Base-by-base conservation (phyloP, 495 filamentous ascomycete species). In the Clavariopsis aquatica region DNA sequence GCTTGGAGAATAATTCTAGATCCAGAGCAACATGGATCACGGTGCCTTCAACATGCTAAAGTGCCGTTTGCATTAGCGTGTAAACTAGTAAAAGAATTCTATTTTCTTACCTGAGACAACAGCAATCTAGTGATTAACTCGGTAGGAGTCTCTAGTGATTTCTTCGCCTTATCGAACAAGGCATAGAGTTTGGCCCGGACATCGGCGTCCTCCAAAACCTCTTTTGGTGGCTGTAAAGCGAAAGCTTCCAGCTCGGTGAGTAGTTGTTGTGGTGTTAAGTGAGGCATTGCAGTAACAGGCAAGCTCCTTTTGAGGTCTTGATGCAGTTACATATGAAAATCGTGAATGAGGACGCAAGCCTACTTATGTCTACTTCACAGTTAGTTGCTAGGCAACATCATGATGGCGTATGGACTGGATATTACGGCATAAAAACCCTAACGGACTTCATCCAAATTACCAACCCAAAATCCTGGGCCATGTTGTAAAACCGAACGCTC, bases 31-130 rank as follows among this genome's bases (percentile, higher is more conserved):
- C 45, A n/a, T 47, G 5, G 45, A 47, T 47, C 15, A 47, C 45
- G 17, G 45, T 47, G 45, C 45, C 45, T 47, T 47, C 45, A n/a
- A 47, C 45, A 47, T 47, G 45, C 45, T 47, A 47, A 47, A 47
- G 45, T 47, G 45, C 45, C 45, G 7, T 47, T 47, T 47, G 45
- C 45, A 47, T 47, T 47, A 47, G 45, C 45, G 45, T 47, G 45
- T 47, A 47, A 23, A n/a, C 45, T 47, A 47, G 45, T 47, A 47
- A 47, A 17, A 47, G 45, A 47, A 47, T 47, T 47, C 45, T 47
- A 47, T 47, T 47, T 47, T 47, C 45, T 47, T n/a, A 47, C 45
- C 45, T 47, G 45, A 47, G 45, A 47, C 45, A 47, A 47, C 45
- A 47, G 45, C 45, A 47, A 47, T 47, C 45, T 47, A 47, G 45